Percentiles rank a stretch among this genome's conserved stretches.
These are phyloP conservation scores for Ustilago trichophora DNA, from an alignment of 1,284 basidiomycete genomes.

Conservation along the genomic window DNA sequence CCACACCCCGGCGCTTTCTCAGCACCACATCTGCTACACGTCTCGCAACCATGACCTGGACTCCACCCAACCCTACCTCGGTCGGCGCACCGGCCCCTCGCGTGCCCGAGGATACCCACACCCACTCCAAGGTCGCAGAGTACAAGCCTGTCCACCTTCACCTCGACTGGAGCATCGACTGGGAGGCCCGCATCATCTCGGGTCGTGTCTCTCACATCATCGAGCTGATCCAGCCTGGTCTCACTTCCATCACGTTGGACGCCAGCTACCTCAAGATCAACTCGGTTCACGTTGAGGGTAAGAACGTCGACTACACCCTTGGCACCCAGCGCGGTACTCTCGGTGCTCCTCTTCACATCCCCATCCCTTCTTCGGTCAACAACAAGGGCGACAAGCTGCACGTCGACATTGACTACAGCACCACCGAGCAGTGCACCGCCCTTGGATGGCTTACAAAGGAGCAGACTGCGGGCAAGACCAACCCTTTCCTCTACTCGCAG, in stretches of 20 bases:
- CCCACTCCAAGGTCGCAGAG: constrained; percentile 55
- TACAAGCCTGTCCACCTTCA: constrained; percentile 58
- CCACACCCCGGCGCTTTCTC: not conserved
- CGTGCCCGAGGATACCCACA: constrained; percentile 55
- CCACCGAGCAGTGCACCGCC: constrained; percentile 80
- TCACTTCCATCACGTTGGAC: constrained; percentile 80
- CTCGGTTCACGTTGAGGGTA: constrained; percentile 72
- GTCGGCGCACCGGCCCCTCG: constrained; percentile 52
- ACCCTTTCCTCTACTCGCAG: constrained; percentile 89
- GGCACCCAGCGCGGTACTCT: constrained; percentile 66
- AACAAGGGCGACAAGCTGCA: constrained; percentile 50
- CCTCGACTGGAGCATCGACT: constrained; percentile 87
- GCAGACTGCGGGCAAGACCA: constrained; percentile 84
- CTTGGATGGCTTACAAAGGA: constrained; percentile 92
- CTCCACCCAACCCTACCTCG: constrained; percentile 53
- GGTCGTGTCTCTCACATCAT: constrained; percentile 79
- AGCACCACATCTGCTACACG: not conserved
- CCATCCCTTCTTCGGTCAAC: constrained; percentile 58
- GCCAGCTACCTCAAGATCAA: constrained; percentile 78
- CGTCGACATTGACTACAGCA: constrained; percentile 69
- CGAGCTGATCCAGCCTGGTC: constrained; percentile 72
- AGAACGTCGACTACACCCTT: constrained; percentile 71
- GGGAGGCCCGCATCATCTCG: constrained; percentile 74
- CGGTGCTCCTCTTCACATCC: constrained; percentile 67
- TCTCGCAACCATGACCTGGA: constrained; percentile 48